Evolutionary conservation across 108 stramenopile species (phyloP).

Genomic region (Skeletonema marinoi): DNA sequence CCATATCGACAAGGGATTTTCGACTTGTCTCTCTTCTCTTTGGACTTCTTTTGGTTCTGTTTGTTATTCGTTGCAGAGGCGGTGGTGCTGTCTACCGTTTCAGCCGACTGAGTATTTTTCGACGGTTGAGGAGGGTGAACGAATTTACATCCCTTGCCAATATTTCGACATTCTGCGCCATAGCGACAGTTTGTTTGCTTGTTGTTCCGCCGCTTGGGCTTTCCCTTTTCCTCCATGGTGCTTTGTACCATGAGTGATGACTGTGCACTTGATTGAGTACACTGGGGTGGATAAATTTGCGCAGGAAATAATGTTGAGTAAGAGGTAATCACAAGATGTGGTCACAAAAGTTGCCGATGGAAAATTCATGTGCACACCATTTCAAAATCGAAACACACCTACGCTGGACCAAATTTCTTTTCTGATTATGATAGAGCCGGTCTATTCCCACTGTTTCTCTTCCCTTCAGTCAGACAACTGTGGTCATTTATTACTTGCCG

Average conservation of each 20-base stretch:
- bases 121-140: neutral
- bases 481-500: too few species aligned
- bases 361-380: too few species aligned
- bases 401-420: too few species aligned
- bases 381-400: too few species aligned
- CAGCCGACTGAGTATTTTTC: neutral
- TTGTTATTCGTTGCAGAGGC: neutral
- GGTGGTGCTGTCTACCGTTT: neutral
- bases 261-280: neutral
- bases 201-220: slow-evolving; percentile 1
- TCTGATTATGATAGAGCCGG: too few species aligned
- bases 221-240: neutral
- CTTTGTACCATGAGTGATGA: too few species aligned
- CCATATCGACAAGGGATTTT: slow-evolving; percentile 18
- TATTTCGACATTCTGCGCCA: slow-evolving; percentile 14
- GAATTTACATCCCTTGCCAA: slow-evolving; percentile 18
- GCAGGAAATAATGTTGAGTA: neutral
- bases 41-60: neutral
- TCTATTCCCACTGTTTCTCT: too few species aligned
- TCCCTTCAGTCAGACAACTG: too few species aligned
- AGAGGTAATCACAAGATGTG: neutral
- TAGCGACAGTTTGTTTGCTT: slow-evolving; percentile 8
- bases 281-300: neutral
- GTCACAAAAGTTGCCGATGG: too few species aligned
- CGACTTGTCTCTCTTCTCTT: neutral